These are phyloP conservation scores for Macrophomina phaseolina DNA, from an alignment of 2,329 filamentous ascomycete species.

Conservation along the genomic window DNA sequence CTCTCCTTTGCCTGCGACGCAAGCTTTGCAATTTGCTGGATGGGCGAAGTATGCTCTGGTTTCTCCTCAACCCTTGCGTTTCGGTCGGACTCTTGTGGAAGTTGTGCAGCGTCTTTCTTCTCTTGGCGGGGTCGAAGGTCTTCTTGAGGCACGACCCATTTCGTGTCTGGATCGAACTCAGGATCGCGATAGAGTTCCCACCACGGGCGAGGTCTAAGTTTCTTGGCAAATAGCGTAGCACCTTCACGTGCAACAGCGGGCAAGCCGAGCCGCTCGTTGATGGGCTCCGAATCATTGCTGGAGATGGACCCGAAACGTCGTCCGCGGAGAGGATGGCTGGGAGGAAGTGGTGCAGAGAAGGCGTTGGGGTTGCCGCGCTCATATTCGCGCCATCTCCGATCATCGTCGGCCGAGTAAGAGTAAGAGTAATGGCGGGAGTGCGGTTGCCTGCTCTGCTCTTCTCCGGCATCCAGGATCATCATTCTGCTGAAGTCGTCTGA, in stretches of 20 bases:
- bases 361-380: neutral
- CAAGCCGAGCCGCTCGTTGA: neutral
- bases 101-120: neutral
- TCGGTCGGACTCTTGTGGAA: neutral
- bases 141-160: neutral
- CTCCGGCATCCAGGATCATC: neutral
- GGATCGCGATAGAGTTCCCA: slow-evolving; percentile 3
- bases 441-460: too few relatives aligned
- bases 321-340: neutral
- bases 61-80: too few relatives aligned
- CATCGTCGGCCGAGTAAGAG: neutral
- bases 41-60: neutral
- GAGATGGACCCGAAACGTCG: neutral
- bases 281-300: neutral
- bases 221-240: neutral
- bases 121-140: neutral
- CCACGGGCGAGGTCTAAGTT: neutral
- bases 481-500: neutral
- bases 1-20: neutral
- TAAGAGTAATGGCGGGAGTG: neutral
- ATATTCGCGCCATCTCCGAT: neutral
- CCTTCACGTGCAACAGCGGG: neutral
- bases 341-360: neutral
- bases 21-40: too few relatives aligned
- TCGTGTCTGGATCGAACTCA: neutral